Percentiles rank a stretch among this genome's conserved stretches.
Conservation (phyloP, 106 monocot species). For the Dioscorea alata region DNA sequence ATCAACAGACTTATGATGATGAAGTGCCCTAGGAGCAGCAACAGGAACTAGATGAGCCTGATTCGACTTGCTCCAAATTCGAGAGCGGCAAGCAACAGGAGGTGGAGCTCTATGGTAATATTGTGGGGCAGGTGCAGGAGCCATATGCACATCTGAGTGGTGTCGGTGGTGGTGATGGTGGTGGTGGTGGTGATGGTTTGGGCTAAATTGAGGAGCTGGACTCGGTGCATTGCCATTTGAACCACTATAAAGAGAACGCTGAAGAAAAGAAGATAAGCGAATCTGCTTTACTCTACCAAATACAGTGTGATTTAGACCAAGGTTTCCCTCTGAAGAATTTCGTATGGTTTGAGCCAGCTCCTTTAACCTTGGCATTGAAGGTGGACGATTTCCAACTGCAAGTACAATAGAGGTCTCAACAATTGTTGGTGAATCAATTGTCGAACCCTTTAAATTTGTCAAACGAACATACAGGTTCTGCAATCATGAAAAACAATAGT, state of each 20-base stretch:
- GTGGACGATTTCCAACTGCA: slow-evolving; percentile 59
- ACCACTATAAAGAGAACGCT: slow-evolving; percentile 62
- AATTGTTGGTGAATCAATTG: slow-evolving; percentile 63
- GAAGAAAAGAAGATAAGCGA: slow-evolving; percentile 73
- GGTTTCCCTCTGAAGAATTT: slow-evolving; percentile 64
- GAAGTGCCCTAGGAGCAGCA: slow-evolving; percentile 14
- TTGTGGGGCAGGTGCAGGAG: slow-evolving; percentile 47
- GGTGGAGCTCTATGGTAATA: slow-evolving; percentile 13
- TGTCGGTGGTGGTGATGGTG: slow-evolving; percentile 58
- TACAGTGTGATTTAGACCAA: slow-evolving; percentile 88
- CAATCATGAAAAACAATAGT: slow-evolving; percentile 14
- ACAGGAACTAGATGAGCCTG: slow-evolving; percentile 13
- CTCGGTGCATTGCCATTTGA: slow-evolving; percentile 32
- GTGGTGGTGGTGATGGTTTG: slow-evolving; percentile 28
- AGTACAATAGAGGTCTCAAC: slow-evolving; percentile 72
- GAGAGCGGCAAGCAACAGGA: slow-evolving; percentile 20
- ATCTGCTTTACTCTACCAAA: slow-evolving; percentile 98
- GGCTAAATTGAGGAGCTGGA: slow-evolving; percentile 53
- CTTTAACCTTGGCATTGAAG: slow-evolving; percentile 70
- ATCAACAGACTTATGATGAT: background rate
- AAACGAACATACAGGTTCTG: slow-evolving; percentile 85
- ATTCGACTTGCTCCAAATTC: slow-evolving; percentile 21
- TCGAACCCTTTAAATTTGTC: slow-evolving; percentile 85
- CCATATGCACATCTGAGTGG: slow-evolving; percentile 10
- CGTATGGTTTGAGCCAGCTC: slow-evolving; percentile 71